Base-by-base conservation (phyloP, 202 grass and related monocot genomes). In the Tripidium arundinaceum region DNA sequence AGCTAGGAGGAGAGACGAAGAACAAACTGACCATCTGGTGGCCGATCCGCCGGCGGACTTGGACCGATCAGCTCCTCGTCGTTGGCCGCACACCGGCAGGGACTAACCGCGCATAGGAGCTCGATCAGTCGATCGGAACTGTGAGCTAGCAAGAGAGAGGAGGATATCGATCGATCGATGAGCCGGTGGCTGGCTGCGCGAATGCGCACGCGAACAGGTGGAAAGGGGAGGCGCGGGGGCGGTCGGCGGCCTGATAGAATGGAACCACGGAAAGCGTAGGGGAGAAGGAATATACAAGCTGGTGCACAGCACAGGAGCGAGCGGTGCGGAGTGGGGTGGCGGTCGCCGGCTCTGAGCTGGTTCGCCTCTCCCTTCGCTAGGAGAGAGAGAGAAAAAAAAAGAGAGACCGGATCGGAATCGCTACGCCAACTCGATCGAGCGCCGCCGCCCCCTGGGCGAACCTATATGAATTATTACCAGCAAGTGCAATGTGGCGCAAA, bases 141-240 rank as follows among this genome's bases (percentile, higher is more conserved):
- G 49, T n/a, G n/a, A n/a, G 37, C 60, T 34, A 4, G 2, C 33
- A 0, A 49, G 39, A 41, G 39, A 31, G 36, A 15, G 21, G 27
- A n/a, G n/a, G n/a, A n/a, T n/a, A n/a, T 21, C 67, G 26, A 36
- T 52, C 15, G 49, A 19, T 19, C 47, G 16, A 19, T 19, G 42
- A 42, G 41, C 65, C 22, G 19, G 5, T 19, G n/a, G 33, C 33
- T 34, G 33, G 33, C 33, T 34, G 33, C 47, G 40, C 11, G 24
- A 72, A 76, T 81, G n/a, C n/a, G n/a, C n/a, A n/a, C n/a, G n/a
- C n/a, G n/a, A 49, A 84, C 85, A 91, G 77, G 78, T 82, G 84
- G 71, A 86, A 80, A 86, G 80, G 64, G 64, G 82, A 78, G 11
- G 40, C 59, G 39, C 39, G 82, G 42, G 64, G 70, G 64, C 24